Percentiles rank a stretch among this genome's conserved stretches.
Conservation (phyloP, 345 rosid species). For the Populus ilicifolia region DNA sequence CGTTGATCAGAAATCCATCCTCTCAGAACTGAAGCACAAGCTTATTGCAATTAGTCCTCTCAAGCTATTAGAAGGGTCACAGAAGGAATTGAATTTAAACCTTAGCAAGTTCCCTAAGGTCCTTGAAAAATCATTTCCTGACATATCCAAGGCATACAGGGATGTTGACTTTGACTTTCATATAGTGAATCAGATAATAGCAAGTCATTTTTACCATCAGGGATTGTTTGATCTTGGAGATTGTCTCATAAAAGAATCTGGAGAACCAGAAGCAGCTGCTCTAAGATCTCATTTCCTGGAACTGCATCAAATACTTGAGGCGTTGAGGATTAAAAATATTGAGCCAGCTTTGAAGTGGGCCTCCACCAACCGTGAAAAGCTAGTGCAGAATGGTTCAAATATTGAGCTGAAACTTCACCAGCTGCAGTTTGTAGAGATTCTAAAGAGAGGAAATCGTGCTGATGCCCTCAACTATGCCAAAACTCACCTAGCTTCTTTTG, state of each 20-base stretch:
- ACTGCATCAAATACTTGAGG: conserved; percentile 51
- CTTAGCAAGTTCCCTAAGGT: conserved; percentile 54
- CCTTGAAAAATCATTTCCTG: conserved; percentile 59
- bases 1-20: conserved; percentile 35
- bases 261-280: conserved; percentile 39
- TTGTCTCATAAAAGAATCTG: conserved; percentile 58
- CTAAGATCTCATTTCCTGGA: conserved; percentile 52
- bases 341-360: conserved; percentile 83
- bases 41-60: conserved; percentile 42
- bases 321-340: conserved; percentile 45
- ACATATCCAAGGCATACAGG: conserved; percentile 66
- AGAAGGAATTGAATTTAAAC: conserved; percentile 46
- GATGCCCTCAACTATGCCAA: conserved; percentile 61
- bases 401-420: conserved; percentile 58
- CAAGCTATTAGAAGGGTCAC: conserved; percentile 52
- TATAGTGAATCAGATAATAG: conserved; percentile 57
- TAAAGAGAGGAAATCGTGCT: conserved; percentile 42
- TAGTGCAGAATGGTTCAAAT: conserved; percentile 42
- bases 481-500: conserved; percentile 46
- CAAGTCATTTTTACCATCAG: conserved; percentile 59
- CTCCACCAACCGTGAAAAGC: conserved; percentile 42
- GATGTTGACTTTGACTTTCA: conserved; percentile 53
- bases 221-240: conserved; percentile 84
- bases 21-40: conserved; percentile 48
- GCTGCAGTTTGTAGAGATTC: conserved; percentile 56